Evolutionary conservation across 1,284 basidiomycete genomes (phyloP), one percentile per base, ranked within the genome.

Genomic region (Hymenochaete sp.): DNA sequence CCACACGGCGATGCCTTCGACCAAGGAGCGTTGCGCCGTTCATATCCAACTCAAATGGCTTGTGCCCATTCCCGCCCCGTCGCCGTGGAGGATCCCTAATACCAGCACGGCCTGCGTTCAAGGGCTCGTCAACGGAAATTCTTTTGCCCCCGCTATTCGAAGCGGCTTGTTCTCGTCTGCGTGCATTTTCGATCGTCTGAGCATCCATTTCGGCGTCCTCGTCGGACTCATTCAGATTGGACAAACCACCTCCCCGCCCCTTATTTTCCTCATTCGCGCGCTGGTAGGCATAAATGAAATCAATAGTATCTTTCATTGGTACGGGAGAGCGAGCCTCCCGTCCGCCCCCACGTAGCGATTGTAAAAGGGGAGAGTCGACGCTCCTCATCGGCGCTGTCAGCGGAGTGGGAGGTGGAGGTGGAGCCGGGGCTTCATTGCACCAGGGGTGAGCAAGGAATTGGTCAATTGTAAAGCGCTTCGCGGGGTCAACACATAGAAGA

Each of bases 281-380:
- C 65, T 98, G 96, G 0, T 98, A 95, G 9, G 96, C 96, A 62
- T 98, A 98, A 0, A 96, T 97, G 56, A 99, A 86, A 61, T 99
- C 96, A 62, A 99, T 98, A 1, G 96, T 95, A 62, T 98, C 96
- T 61, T 97, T 98, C 64, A 99, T 79, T 0, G 82, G 80, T 0
- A 87, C 82, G 1, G 96, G 96, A 42, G 93, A 96, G 45, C 91
- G 83, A 37, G 84, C 87, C 56, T 92, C 88, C 42, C 79, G 73
- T 59, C 81, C 80, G 59, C 81, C 80, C 46, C 83, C 86, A 39
- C 84, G 82, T 11, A 82, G 79, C 3, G 83, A 80, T 1, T 80
- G 79, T 38, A 99, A 73, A 2, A 98, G 70, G 0, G 95, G 96
- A 1, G 95, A 98, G 64, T 98, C 95, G 40, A 93, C 67, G 38